Evolutionary conservation across 768 basidiomycete species (phyloP).

Genomic region (Tephrocybe sp.): DNA sequence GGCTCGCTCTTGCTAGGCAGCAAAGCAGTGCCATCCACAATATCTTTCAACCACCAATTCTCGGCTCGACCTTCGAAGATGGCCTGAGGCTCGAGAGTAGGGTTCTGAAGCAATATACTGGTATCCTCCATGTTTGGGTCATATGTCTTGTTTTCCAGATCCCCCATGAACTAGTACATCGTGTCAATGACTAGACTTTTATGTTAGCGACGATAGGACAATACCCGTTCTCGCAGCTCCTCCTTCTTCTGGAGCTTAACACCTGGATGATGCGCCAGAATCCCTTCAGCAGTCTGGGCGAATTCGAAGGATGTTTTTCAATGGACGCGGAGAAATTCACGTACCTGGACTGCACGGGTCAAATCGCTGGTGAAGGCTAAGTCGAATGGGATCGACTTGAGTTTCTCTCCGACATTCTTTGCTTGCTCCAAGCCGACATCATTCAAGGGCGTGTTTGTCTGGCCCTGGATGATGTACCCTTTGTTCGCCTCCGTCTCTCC

Average conservation of each 20-base stretch:
- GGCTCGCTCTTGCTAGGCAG: constrained; percentile 24
- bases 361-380: constrained; percentile 73
- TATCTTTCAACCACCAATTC: constrained; percentile 58
- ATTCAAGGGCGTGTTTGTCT: constrained; percentile 68
- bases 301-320: constrained; percentile 1
- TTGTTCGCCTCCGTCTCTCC: constrained; percentile 76
- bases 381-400: constrained; percentile 54
- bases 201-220: too few species aligned
- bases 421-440: constrained; percentile 60
- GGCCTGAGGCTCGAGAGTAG: constrained; percentile 37
- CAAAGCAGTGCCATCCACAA: constrained; percentile 30
- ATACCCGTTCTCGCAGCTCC: constrained; percentile 65
- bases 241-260: constrained; percentile 39
- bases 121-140: constrained; percentile 17
- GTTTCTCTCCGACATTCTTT: constrained; percentile 45
- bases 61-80: constrained; percentile 46
- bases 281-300: constrained; percentile 62
- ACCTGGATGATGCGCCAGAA: constrained; percentile 52
- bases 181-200: too few species aligned
- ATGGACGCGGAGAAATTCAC: constrained; percentile 9
- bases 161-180: constrained; percentile 23
- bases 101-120: constrained; percentile 26
- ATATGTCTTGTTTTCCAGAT: constrained; percentile 46
- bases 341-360: constrained; percentile 61
- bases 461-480: constrained; percentile 68